phyloP scores from a whole-genome alignment of 148 eudicot genomes.

The Cornus controversa region DNA sequence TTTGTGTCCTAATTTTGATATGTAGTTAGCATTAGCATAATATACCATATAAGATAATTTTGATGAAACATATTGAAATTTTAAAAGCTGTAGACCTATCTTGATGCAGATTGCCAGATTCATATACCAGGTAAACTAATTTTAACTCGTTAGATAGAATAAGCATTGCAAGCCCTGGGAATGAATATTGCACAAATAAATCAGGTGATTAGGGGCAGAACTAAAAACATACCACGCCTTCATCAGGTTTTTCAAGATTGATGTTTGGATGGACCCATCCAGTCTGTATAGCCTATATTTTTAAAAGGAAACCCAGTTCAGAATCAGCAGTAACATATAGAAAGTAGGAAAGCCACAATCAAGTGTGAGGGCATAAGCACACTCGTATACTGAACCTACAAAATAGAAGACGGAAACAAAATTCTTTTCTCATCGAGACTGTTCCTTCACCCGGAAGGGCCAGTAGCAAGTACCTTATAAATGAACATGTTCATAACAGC shows the following conservation, averaged over 20 bases:
- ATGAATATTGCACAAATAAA: background rate
- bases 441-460: no score
- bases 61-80: conserved; percentile 1
- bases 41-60: background rate
- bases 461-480: no score
- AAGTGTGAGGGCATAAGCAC: no score
- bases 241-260: conserved; percentile 87
- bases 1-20: conserved; percentile 57
- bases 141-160: background rate
- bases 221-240: conserved; percentile 70
- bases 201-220: background rate
- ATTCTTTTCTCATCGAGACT: no score
- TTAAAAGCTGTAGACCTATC: background rate
- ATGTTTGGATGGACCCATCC: conserved; percentile 98
- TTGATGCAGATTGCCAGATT: background rate
- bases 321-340: background rate
- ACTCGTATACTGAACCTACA: no score
- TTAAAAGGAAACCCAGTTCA: background rate
- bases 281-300: conserved; percentile 73
- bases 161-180: background rate
- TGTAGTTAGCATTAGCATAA: background rate
- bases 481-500: no score
- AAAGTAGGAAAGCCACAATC: no score
- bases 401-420: no score
- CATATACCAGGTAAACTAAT: background rate